Conservation (phyloP, 1,139 yeast genomes). For the Geotrichum aggregatum region DNA sequence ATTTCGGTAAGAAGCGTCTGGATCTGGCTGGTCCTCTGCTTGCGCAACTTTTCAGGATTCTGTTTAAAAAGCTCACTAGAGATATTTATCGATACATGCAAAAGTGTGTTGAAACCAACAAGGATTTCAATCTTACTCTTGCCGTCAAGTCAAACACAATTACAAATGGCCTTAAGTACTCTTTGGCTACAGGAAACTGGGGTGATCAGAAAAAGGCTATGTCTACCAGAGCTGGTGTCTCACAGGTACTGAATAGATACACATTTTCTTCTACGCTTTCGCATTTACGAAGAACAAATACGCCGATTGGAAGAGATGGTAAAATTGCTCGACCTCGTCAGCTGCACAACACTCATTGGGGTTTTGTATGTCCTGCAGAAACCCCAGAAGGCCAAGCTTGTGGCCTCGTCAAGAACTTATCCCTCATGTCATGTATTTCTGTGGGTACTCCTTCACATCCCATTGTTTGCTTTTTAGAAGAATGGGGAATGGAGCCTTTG, state of each 20-base stretch:
- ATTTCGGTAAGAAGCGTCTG: constrained; percentile 95
- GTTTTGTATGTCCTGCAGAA: constrained; percentile 98
- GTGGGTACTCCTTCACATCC: constrained; percentile 98
- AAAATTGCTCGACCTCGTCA: constrained; percentile 98
- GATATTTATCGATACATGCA: constrained; percentile 98
- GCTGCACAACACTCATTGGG: constrained; percentile 99
- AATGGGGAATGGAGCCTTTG: constrained; percentile 98
- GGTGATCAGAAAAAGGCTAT: constrained; percentile 99
- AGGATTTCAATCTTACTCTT: constrained; percentile 89
- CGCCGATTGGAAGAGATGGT: constrained; percentile 98
- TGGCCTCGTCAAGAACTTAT: constrained; percentile 94
- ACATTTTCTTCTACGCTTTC: constrained; percentile 96
- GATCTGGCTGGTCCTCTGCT: constrained; percentile 97
- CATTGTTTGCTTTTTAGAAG: constrained; percentile 85
- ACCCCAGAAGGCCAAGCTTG: constrained; percentile 99
- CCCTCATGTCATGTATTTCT: constrained; percentile 94
- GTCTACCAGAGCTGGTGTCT: constrained; percentile 98
- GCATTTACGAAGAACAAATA: constrained; percentile 96
- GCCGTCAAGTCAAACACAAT: constrained; percentile 97
- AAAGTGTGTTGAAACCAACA: constrained; percentile 96
- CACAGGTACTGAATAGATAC: constrained; percentile 95
- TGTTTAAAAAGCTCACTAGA: constrained; percentile 87
- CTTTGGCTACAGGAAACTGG: constrained; percentile 99
- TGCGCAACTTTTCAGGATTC: constrained; percentile 89
- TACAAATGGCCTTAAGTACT: constrained; percentile 94